Percentiles rank a stretch among this genome's conserved stretches.
phyloP scores from a whole-genome alignment of 1,284 basidiomycete species.

The Cystobasidium sp. region DNA sequence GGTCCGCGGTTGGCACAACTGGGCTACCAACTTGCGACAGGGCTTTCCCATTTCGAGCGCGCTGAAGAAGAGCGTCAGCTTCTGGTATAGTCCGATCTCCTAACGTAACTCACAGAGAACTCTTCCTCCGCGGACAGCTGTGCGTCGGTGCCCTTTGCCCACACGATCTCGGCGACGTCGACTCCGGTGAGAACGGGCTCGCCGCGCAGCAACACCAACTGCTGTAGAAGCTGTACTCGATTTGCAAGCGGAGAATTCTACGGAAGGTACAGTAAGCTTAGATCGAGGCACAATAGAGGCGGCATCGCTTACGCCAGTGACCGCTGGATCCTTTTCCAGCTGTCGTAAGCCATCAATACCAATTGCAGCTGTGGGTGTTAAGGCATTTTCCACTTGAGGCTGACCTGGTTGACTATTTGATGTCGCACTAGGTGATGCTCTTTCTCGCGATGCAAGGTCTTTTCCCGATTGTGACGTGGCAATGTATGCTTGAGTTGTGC shows the following conservation, averaged over 20 bases:
- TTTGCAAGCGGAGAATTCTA: constrained; percentile 13
- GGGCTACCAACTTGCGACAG: constrained; percentile 10
- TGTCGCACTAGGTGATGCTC: no score
- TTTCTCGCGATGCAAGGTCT: not conserved
- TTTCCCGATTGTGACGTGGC: not conserved
- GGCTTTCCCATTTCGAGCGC: constrained; percentile 24
- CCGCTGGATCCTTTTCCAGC: constrained; percentile 11
- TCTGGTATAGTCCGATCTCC: not conserved
- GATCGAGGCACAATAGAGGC: not conserved
- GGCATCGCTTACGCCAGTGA: not conserved
- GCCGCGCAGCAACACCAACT: constrained; percentile 34
- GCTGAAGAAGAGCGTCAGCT: not conserved
- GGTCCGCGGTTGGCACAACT: not conserved
- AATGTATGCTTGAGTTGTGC: constrained; percentile 31
- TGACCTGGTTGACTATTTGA: no score
- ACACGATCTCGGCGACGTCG: constrained; percentile 29
- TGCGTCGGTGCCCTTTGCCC: constrained; percentile 33
- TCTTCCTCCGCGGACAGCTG: constrained; percentile 35
- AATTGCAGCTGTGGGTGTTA: not conserved
- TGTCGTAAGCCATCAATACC: constrained; percentile 13
- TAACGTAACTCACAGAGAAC: constrained; percentile 17
- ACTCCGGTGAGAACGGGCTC: constrained; percentile 14
- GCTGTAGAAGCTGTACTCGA: constrained; percentile 18
- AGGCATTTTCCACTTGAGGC: no score
- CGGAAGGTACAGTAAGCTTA: no score